Conservation (phyloP, 31 red algal genomes). For the Pterothamnion heteromorphum region DNA sequence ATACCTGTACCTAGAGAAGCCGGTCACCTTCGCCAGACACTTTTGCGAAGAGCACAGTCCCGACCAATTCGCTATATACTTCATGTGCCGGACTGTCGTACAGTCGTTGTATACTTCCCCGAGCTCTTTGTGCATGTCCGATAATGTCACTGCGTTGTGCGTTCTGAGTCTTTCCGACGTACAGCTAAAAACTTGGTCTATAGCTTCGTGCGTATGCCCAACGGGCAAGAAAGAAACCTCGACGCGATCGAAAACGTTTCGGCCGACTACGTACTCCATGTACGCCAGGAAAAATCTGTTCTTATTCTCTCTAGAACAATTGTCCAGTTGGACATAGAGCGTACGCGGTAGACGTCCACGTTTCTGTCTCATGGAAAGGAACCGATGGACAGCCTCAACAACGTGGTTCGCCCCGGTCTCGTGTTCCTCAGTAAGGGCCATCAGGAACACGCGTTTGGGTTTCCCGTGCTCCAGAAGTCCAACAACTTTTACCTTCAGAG, state of each 20-base stretch:
- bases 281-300: constrained; percentile 14
- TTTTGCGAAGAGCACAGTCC: too few relatives aligned
- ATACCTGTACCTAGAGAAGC: neutral
- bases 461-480: neutral
- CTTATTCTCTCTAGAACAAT: neutral
- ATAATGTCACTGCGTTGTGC: neutral
- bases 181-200: neutral
- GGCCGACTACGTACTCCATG: neutral
- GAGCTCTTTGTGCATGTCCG: neutral
- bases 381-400: constrained; percentile 6
- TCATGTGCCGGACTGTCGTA: neutral
- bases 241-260: neutral
- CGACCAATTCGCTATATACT: too few relatives aligned
- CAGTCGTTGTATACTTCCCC: neutral
- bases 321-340: constrained; percentile 26
- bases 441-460: neutral
- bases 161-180: neutral
- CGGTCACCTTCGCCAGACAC: too few relatives aligned
- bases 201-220: constrained; percentile 40
- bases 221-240: neutral
- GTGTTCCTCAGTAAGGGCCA: neutral
- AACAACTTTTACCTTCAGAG: neutral
- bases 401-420: neutral
- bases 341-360: neutral
- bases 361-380: neutral